Evolutionary conservation across 2,329 filamentous ascomycete genomes (phyloP).

Genomic region (Talaromyces piceae): DNA sequence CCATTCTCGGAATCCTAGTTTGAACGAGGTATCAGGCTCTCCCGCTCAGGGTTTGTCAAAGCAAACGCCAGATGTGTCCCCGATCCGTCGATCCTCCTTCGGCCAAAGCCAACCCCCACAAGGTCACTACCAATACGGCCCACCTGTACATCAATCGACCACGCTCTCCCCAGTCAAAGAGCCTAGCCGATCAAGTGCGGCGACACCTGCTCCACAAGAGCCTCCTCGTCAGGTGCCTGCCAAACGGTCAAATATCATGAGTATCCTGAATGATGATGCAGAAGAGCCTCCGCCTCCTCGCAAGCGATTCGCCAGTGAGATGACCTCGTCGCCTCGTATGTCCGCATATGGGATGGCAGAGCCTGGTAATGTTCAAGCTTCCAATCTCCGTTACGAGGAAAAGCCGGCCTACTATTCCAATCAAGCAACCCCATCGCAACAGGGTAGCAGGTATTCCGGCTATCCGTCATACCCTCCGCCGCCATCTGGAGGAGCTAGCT

Average conservation of each 20-base stretch:
- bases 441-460: conserved; percentile 20
- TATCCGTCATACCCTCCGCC: conserved; percentile 25
- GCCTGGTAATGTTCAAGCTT: conserved; percentile 17
- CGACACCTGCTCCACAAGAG: conserved; percentile 27
- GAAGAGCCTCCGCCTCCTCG: conserved; percentile 37
- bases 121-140: conserved; percentile 23
- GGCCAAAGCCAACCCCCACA: conserved; percentile 20
- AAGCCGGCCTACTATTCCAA: conserved; percentile 22
- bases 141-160: conserved; percentile 20
- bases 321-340: conserved; percentile 8
- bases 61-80: conserved; percentile 26
- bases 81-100: conserved; percentile 29
- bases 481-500: conserved; percentile 19
- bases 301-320: conserved; percentile 39
- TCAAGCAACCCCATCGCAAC: conserved; percentile 11
- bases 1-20: conserved; percentile 31
- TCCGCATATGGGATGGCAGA: conserved; percentile 4
- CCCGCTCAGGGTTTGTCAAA: conserved; percentile 23
- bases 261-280: conserved; percentile 42
- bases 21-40: conserved; percentile 26
- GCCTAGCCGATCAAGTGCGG: conserved; percentile 24
- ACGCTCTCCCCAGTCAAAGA: conserved; percentile 31
- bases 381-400: conserved; percentile 16
- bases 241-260: conserved; percentile 45
- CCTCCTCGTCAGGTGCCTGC: conserved; percentile 36